Evolutionary conservation across 2,329 filamentous ascomycete species (phyloP).

Genomic region (Aspergillus sp.): DNA sequence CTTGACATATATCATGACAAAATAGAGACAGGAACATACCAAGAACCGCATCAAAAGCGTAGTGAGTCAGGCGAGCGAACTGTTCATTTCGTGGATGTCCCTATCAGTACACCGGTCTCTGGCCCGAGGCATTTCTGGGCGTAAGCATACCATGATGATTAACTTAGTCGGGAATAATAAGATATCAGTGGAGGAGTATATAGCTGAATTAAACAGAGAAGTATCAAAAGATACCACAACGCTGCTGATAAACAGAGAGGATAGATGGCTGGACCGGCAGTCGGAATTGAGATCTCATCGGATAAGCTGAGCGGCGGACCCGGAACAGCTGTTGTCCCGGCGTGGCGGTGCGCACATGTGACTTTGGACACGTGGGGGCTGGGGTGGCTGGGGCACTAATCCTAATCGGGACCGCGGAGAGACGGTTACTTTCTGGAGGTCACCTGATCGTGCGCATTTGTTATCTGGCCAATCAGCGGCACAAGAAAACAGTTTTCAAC

Average conservation of each 20-base stretch:
- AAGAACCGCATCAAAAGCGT: conserved; percentile 91
- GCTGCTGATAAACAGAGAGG: too few relatives aligned
- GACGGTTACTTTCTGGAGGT: too few relatives aligned
- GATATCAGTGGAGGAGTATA: too few relatives aligned
- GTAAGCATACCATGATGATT: too few relatives aligned
- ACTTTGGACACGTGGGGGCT: not conserved
- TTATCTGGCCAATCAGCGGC: not conserved
- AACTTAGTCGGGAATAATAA: too few relatives aligned
- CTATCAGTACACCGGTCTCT: conserved; percentile 46
- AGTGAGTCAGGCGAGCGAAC: conserved; percentile 89
- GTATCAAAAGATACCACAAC: too few relatives aligned
- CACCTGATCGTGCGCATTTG: not conserved
- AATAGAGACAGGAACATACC: conserved; percentile 47
- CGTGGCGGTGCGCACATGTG: not conserved
- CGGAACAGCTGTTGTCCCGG: too few relatives aligned
- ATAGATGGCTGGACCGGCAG: too few relatives aligned
- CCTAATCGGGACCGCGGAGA: not conserved
- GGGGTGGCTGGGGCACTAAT: not conserved
- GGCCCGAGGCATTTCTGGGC: not conserved
- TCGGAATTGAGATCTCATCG: too few relatives aligned
- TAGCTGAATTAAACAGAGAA: too few relatives aligned
- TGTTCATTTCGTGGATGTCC: conserved; percentile 41
- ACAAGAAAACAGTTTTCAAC: too few relatives aligned
- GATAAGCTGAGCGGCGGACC: too few relatives aligned
- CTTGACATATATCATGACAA: not conserved